Percentiles rank a stretch among this genome's conserved stretches.
These are phyloP conservation scores for Diaporthe australafricana DNA, from an alignment of 2,329 filamentous ascomycete species.

Conservation along the genomic window DNA sequence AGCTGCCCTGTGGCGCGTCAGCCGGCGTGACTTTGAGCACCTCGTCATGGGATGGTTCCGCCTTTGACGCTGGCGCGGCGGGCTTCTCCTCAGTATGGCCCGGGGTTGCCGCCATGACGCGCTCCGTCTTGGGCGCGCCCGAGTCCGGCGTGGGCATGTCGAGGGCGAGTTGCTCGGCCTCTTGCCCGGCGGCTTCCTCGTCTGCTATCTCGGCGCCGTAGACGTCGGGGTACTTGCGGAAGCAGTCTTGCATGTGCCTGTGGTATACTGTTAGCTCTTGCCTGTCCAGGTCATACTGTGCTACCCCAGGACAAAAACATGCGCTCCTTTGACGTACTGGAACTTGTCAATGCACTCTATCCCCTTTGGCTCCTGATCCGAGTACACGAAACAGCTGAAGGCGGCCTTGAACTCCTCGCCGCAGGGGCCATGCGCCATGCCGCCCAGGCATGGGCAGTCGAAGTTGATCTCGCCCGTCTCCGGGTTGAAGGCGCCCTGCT, in stretches of 20 bases:
- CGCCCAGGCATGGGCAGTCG: slow-evolving; percentile 97
- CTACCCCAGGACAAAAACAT: too few species aligned
- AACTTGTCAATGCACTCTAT: slow-evolving; percentile 98
- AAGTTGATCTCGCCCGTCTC: slow-evolving; percentile 99
- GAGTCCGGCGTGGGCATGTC: slow-evolving; percentile 3
- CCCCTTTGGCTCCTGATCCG: slow-evolving; percentile 93
- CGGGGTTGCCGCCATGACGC: slow-evolving; percentile 9
- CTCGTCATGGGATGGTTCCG: neutral
- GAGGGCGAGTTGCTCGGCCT: slow-evolving; percentile 37
- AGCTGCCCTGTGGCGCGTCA: too few species aligned
- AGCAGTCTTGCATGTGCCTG: slow-evolving; percentile 97
- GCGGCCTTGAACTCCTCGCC: slow-evolving; percentile 95
- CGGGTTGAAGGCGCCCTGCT: slow-evolving; percentile 95
- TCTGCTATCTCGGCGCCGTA: slow-evolving; percentile 91
- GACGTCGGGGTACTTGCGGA: slow-evolving; percentile 90
- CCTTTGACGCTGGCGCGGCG: neutral
- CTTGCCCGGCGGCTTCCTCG: slow-evolving; percentile 65
- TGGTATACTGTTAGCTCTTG: slow-evolving; percentile 33
- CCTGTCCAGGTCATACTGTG: neutral
- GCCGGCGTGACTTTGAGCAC: neutral
- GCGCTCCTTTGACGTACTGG: slow-evolving; percentile 72
- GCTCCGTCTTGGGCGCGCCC: slow-evolving; percentile 31
- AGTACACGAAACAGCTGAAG: slow-evolving; percentile 99
- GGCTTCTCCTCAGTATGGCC: slow-evolving; percentile 9
- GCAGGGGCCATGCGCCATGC: slow-evolving; percentile 96